phyloP scores from a whole-genome alignment of 2,329 filamentous ascomycete species.

The Dactylellina leptospora region DNA sequence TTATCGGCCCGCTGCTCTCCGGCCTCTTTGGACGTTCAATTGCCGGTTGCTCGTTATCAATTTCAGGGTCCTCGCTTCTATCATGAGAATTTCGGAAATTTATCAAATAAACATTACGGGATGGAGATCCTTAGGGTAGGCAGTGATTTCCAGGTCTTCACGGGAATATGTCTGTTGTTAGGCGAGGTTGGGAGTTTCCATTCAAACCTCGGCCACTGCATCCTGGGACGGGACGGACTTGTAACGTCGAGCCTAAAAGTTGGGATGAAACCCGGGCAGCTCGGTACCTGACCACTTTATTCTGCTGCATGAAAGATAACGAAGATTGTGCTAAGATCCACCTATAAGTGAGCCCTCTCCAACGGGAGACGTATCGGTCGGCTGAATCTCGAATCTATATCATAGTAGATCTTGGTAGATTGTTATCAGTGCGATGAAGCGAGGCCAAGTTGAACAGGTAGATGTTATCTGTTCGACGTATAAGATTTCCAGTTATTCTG shows the following conservation, averaged over 20 bases:
- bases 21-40: conserved; percentile 13
- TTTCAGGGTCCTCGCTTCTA: conserved; percentile 5
- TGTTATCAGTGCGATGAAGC: conserved; percentile 8
- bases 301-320: no score
- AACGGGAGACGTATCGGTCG: conserved; percentile 10
- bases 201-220: no score
- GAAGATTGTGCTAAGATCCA: no score
- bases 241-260: no score
- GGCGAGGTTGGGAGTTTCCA: conserved; percentile 29
- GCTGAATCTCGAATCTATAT: not conserved
- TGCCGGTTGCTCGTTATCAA: not conserved
- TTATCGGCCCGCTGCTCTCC: conserved; percentile 5
- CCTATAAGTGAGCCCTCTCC: no score
- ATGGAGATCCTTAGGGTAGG: conserved; percentile 36
- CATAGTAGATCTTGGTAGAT: not conserved
- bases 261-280: no score
- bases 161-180: conserved; percentile 7
- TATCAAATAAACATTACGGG: conserved; percentile 8
- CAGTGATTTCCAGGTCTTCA: conserved; percentile 22
- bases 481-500: no score
- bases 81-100: not conserved
- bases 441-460: conserved; percentile 6
- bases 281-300: no score
- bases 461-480: no score
- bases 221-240: no score